Conservation (phyloP, 129 eudicot genomes). For the Gnaphalium uliginosum region DNA sequence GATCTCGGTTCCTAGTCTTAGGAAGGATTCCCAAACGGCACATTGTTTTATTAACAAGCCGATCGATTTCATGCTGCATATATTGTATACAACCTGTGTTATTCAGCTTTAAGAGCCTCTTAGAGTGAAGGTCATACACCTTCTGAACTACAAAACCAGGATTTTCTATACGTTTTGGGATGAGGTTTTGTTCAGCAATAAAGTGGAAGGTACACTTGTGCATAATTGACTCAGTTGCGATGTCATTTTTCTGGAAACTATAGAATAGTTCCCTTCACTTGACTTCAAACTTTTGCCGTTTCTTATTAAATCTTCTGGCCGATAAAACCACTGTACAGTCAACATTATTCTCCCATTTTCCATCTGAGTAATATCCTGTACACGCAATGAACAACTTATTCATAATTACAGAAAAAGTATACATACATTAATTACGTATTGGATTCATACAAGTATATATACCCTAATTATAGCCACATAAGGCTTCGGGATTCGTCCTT, state of each 20-base stretch:
- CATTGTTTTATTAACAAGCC: background rate
- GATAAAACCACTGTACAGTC: constrained; percentile 82
- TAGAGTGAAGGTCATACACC: background rate
- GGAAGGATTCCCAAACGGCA: background rate
- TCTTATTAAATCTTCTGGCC: constrained; percentile 77
- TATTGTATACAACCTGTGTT: background rate
- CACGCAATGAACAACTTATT: background rate
- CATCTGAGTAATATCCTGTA: constrained; percentile 59
- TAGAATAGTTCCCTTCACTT: background rate
- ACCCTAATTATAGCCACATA: constrained; percentile 81
- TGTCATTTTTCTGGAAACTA: background rate
- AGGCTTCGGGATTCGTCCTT: constrained; percentile 47
- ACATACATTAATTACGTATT: too few species aligned
- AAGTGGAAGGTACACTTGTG: background rate
- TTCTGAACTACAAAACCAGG: constrained; percentile 4
- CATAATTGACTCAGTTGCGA: background rate
- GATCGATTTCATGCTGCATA: background rate
- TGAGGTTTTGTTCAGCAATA: background rate
- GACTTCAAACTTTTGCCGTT: constrained; percentile 52
- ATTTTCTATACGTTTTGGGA: background rate
- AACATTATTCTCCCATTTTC: constrained; percentile 51
- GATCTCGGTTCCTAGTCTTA: background rate
- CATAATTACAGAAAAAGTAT: too few species aligned
- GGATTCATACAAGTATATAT: background rate
- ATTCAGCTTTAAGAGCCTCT: too few species aligned